Conservation (phyloP, 371 early-diverging fungal genomes). For the Mortierella sp. region DNA sequence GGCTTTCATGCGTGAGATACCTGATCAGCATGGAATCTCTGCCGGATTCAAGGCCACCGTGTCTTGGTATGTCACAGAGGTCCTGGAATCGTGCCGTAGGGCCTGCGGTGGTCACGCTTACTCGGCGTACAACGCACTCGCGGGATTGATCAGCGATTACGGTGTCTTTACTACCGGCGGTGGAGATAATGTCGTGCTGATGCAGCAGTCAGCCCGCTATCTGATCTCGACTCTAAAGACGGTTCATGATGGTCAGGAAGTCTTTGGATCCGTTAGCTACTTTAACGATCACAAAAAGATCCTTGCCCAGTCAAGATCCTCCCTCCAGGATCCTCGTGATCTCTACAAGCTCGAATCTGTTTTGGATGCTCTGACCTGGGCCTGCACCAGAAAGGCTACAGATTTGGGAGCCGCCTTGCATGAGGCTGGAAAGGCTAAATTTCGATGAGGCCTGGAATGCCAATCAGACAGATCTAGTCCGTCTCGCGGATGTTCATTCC, state of each 20-base stretch:
- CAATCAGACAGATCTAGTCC: slow-evolving; percentile 56
- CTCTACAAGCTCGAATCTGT: slow-evolving; percentile 50
- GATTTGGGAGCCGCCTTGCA: slow-evolving; percentile 21
- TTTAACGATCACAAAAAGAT: slow-evolving; percentile 51
- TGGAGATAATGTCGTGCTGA: slow-evolving; percentile 77
- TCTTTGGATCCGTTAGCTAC: slow-evolving; percentile 58
- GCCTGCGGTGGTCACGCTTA: slow-evolving; percentile 74
- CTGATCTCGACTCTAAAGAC: slow-evolving; percentile 56
- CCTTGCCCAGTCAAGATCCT: slow-evolving; percentile 31
- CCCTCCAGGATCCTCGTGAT: slow-evolving; percentile 55
- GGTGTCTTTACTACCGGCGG: slow-evolving; percentile 80
- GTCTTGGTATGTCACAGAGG: slow-evolving; percentile 72
- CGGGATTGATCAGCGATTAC: slow-evolving; percentile 71
- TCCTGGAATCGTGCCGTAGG: slow-evolving; percentile 70
- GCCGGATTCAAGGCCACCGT: slow-evolving; percentile 67
- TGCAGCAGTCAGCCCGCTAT: slow-evolving; percentile 72
- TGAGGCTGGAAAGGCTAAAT: slow-evolving; percentile 36
- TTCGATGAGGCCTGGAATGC: slow-evolving; percentile 59
- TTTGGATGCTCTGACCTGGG: slow-evolving; percentile 57
- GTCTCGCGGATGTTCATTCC: slow-evolving; percentile 58
- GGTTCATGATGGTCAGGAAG: slow-evolving; percentile 45
- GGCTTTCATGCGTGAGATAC: slow-evolving; percentile 65
- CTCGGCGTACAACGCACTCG: slow-evolving; percentile 76
- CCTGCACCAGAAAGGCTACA: slow-evolving; percentile 40
- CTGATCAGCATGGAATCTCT: slow-evolving; percentile 73